Conservation (phyloP, 305 asterid genomes). For the Stenogyne calaminthoides region DNA sequence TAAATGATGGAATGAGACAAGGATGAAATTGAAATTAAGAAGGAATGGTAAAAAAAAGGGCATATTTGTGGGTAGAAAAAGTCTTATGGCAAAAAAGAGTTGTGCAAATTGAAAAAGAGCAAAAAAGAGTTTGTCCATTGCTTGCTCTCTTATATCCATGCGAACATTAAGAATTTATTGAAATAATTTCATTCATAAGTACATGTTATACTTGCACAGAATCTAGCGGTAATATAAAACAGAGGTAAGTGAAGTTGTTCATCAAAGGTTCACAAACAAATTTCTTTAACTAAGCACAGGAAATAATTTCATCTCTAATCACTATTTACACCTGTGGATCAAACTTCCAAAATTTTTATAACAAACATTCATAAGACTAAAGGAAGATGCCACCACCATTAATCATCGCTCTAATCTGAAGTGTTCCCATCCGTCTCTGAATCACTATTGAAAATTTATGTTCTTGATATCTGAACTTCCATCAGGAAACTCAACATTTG, state of each 20-base stretch:
- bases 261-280: not conserved
- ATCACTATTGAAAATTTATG: conserved; percentile 29
- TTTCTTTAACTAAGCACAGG: not conserved
- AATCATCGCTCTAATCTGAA: conserved; percentile 36
- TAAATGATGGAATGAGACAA: too few relatives aligned
- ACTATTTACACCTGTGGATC: conserved; percentile 7
- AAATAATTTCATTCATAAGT: not conserved
- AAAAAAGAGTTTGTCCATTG: too few relatives aligned
- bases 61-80: too few relatives aligned
- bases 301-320: not conserved
- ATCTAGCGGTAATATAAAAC: too few relatives aligned
- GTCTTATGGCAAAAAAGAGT: too few relatives aligned
- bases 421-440: conserved; percentile 43
- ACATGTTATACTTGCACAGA: too few relatives aligned
- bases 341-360: not conserved
- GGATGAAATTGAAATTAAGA: too few relatives aligned
- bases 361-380: conserved; percentile 2
- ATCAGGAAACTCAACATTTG: conserved; percentile 33
- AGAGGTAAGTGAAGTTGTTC: not conserved
- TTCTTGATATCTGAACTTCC: conserved; percentile 33
- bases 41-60: too few relatives aligned
- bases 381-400: not conserved
- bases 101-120: too few relatives aligned
- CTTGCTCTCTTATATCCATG: too few relatives aligned
- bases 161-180: too few relatives aligned